Evolutionary conservation across 352 stramenopile species (phyloP), one percentile per base, ranked within the genome.

Genomic region (Ophiocytium majus): DNA sequence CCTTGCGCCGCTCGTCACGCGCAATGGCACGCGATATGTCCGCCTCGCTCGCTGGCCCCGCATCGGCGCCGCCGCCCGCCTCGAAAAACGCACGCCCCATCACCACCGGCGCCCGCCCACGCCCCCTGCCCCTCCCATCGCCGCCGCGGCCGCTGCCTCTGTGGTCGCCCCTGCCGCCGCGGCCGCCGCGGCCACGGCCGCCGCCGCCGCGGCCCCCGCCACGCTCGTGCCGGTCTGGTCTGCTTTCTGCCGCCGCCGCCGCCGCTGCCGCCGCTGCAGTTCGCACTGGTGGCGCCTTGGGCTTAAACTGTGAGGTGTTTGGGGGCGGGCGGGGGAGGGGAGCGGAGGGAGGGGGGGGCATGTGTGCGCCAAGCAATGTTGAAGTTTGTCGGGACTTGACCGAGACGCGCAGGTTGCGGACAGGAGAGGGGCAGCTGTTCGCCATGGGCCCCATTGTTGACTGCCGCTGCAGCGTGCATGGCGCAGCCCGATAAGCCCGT

Each of bases 71-170:
- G 35, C 66, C 66, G 32, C 66, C 66, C 35, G 66, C 66, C 35
- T 78, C 66, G 35, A 78, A 78, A 17, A 78, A 78, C 32, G 66
- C 66, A 14, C 66, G 66, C 5, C 66, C 66, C 66, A 78, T 78
- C 35, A 43, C 35, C 32, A 78, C 66, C 35, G 66, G 66, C 32
- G 66, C 66, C 5, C 66, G 66, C 32, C 66, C 66, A 5, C 66
- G 66, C 5, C 66, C 66, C 5, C 66, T 5, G 5, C 66, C 66
- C 32, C 66, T 35, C 5, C 35, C 66, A 43, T 43, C 66, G 66
- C 66, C 32, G 17, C 5, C 5, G 5, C 66, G 5, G 5, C 66
- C 35, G 5, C 35, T 43, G 28, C 57, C 57, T 71, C 57, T 23
- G 57, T n/a, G n/a, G 66, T 78, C 66, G 5, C 66, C 66, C 32